Evolutionary conservation across 2,329 filamentous ascomycete genomes (phyloP), one percentile per base, ranked within the genome.

Genomic region (Metarhizium anisopliae): DNA sequence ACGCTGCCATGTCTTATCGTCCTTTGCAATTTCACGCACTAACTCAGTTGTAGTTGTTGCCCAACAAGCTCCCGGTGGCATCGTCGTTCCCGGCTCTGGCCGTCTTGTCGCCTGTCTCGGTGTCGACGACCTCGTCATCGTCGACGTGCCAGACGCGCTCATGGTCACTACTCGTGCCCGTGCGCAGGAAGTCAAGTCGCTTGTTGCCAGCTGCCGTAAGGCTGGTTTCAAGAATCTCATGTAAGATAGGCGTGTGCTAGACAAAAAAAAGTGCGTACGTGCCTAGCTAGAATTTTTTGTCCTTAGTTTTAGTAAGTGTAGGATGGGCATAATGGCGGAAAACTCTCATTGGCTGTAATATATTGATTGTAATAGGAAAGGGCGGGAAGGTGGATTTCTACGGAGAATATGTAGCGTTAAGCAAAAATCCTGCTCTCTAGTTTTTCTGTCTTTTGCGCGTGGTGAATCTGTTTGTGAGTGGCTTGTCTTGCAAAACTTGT

Each of bases 81-180:
- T 64, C 30, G 61, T 64, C 30, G 62, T 64, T 18, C 63, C 63
- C 7, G 62, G 59, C 29, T 63, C 63, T 29, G 62, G 62, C 49
- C 63, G 63, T 43, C 56, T 64, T n/a, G 54, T 64, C 51, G 62
- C 63, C 40, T 63, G 61, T 49, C 57, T 64, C 18, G 63, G 63
- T 55, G 60, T 64, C 25, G 63, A 64, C 57, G 63, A 64, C 50
- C 59, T 64, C 35, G 63, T 64, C 47, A 64, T 64, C 47, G 59
- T 64, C 29, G 63, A 64, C 38, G 56, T 63, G 29, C 63, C 63
- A 32, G 63, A 64, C 55, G 63, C 63, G 18, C 63, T 64, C 59
- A 63, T 64, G 62, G 59, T 64, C 38, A 64, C 63, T 1, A 64
- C 63, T 36, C 58, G 63, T 53, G 63, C 63, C 25, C 63, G 63